These are phyloP conservation scores for Lophiostoma macrostomum DNA, from an alignment of 495 filamentous ascomycete species.

Conservation along the genomic window DNA sequence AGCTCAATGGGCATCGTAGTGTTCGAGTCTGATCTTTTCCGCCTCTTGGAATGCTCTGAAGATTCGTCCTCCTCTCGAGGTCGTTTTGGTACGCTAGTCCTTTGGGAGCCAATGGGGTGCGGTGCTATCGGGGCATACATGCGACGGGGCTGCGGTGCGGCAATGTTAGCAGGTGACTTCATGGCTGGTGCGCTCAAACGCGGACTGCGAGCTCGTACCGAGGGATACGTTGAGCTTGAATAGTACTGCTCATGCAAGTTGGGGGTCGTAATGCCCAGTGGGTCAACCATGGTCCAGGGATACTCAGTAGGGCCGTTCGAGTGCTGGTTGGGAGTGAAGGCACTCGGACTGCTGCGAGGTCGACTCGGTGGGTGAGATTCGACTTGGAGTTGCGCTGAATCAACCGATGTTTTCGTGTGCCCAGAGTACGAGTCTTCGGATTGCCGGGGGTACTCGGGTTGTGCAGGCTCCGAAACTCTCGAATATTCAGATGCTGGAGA, in stretches of 20 bases:
- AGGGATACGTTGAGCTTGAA: slow-evolving; percentile 20
- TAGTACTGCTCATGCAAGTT: slow-evolving; percentile 32
- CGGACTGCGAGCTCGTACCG: slow-evolving; percentile 29
- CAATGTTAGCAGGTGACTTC: slow-evolving; percentile 30
- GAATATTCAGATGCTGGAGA: slow-evolving; percentile 27
- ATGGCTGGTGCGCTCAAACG: slow-evolving; percentile 23
- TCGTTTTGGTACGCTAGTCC: slow-evolving; percentile 31
- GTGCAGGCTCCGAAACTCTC: slow-evolving; percentile 14
- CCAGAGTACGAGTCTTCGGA: slow-evolving; percentile 9
- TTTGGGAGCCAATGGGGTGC: slow-evolving; percentile 29
- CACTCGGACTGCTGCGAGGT: slow-evolving; percentile 42
- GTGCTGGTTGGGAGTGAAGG: slow-evolving; percentile 35
- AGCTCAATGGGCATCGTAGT: slow-evolving; percentile 36
- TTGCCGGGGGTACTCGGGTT: slow-evolving; percentile 8
- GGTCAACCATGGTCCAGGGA: slow-evolving; percentile 37
- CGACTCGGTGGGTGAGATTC: slow-evolving; percentile 25
- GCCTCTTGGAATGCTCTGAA: slow-evolving; percentile 29
- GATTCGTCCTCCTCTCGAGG: slow-evolving; percentile 36
- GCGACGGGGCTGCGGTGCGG: slow-evolving; percentile 37
- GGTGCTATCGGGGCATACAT: slow-evolving; percentile 39
- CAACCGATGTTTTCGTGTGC: slow-evolving; percentile 3
- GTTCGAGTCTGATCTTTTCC: slow-evolving; percentile 37
- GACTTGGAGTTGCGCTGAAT: slow-evolving; percentile 23
- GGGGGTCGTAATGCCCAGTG: slow-evolving; percentile 39
- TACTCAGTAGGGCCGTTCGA: slow-evolving; percentile 27